Evolutionary conservation across 78 protist species (phyloP), one percentile per base, ranked within the genome.

Genomic region (Fonticula alba): DNA sequence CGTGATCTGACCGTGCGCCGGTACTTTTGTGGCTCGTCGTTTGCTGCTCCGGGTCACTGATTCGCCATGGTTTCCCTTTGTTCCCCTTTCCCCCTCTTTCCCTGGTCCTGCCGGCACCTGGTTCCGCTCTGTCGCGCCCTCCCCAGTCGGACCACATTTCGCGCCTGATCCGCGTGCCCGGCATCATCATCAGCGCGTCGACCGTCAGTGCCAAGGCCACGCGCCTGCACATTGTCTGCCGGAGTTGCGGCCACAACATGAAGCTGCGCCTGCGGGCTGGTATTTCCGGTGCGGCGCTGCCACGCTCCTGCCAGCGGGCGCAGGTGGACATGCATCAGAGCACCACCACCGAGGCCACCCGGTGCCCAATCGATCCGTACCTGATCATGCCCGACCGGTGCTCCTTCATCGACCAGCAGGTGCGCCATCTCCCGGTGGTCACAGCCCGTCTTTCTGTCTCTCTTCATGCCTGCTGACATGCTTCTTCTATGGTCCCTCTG

Each of bases 171-270:
- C 40, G 32, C 20, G 64, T 91, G 9, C 81, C 76, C 9, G 96
- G 96, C 31, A 89, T 91, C 63, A 80, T 91, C 29, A 72, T 87
- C 51, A 55, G 74, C 10, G 86, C 96, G 32, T 66, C 86, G 22
- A 47, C 74, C 20, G 63, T 68, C 24, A 73, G 71, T 33, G 78
- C 87, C 41, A 82, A 75, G 65, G 87, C 86, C 26, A 59, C 79
- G 2, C 6, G 27, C 27, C 49, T 86, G 62, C 29, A 9, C 36
- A 35, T 79, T 0, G 46, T 20, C 52, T 89, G 95, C 69, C 36
- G 73, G 13, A 51, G 26, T 41, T 89, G 93, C 75, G 54, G 35
- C 19, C 49, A 55, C 62, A 4, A 22, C 2, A 29, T 50, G 41
- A 20, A 11, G 24, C 1, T 85, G 20, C 29, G 35, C 13, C 62